Conservation (phyloP, 208 protist species). For the Vickermania ingenoplastis region DNA sequence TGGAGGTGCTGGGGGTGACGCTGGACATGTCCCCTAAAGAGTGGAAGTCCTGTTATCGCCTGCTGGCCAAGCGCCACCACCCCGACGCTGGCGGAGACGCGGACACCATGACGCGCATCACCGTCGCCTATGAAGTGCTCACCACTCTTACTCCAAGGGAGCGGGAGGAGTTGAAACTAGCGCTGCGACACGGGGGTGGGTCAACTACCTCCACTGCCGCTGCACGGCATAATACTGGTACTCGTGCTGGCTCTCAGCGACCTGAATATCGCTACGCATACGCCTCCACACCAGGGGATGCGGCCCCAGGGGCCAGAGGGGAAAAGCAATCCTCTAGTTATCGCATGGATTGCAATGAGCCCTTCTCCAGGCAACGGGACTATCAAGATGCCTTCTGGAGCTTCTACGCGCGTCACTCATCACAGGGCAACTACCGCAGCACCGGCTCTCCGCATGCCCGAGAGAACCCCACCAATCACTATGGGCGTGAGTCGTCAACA, state of each 20-base stretch:
- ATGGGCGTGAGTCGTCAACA: neutral
- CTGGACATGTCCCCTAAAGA: conserved; percentile 25
- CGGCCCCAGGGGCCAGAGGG: neutral
- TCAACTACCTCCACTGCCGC: too few relatives aligned
- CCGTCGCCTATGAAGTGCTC: conserved; percentile 67
- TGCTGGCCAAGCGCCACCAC: conserved; percentile 62
- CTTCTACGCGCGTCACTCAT: conserved; percentile 18
- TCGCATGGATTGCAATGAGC: conserved; percentile 24
- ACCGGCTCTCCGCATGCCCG: conserved; percentile 10
- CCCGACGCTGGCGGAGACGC: conserved; percentile 72
- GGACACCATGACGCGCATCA: conserved; percentile 59
- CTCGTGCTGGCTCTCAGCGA: neutral
- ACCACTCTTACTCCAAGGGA: conserved; percentile 36
- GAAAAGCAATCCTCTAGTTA: conserved; percentile 24
- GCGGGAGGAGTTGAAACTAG: conserved; percentile 44
- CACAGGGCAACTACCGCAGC: neutral
- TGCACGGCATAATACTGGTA: too few relatives aligned
- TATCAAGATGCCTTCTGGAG: conserved; percentile 35
- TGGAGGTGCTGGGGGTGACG: conserved; percentile 21
- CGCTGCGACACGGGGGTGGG: conserved; percentile 14
- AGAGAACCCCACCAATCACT: conserved; percentile 47
- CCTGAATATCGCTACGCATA: neutral
- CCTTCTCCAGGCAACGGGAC: conserved; percentile 17
- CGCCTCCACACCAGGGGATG: conserved; percentile 5
- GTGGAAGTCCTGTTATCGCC: conserved; percentile 60